phyloP scores from a whole-genome alignment of 1,139 yeast species.

The Debaryomyces psychrophilus region DNA sequence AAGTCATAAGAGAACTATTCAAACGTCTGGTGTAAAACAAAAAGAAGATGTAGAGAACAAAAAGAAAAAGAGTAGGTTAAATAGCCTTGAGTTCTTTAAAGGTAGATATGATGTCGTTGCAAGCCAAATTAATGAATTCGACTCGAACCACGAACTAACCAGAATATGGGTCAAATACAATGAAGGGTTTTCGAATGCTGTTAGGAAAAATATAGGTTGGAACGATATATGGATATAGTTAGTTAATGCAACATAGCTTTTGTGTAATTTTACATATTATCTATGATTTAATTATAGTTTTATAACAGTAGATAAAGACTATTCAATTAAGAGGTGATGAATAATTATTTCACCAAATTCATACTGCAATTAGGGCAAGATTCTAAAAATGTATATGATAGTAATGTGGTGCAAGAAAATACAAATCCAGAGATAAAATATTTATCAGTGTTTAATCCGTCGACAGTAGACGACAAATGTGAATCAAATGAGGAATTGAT shows the following conservation, averaged over 20 bases:
- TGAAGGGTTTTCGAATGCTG: constrained; percentile 95
- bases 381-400: neutral
- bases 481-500: constrained; percentile 33
- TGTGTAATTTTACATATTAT: constrained; percentile 2
- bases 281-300: neutral
- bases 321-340: constrained; percentile 16
- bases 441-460: constrained; percentile 28
- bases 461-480: constrained; percentile 21
- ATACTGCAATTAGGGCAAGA: constrained; percentile 17
- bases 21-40: constrained; percentile 14
- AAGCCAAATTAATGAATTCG: constrained; percentile 24
- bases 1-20: constrained; percentile 35
- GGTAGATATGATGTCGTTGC: constrained; percentile 40
- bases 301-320: neutral
- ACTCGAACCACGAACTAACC: constrained; percentile 19
- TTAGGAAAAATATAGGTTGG: constrained; percentile 85
- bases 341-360: constrained; percentile 24
- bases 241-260: neutral
- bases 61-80: constrained; percentile 29
- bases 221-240: constrained; percentile 56
- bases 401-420: neutral
- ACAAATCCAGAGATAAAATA: constrained; percentile 13
- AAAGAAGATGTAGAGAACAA: constrained; percentile 27
- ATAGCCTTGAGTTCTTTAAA: constrained; percentile 45
- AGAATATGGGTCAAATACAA: constrained; percentile 90